Evolutionary conservation across 2,329 filamentous ascomycete genomes (phyloP).

Genomic region (Botrytis tulipae): DNA sequence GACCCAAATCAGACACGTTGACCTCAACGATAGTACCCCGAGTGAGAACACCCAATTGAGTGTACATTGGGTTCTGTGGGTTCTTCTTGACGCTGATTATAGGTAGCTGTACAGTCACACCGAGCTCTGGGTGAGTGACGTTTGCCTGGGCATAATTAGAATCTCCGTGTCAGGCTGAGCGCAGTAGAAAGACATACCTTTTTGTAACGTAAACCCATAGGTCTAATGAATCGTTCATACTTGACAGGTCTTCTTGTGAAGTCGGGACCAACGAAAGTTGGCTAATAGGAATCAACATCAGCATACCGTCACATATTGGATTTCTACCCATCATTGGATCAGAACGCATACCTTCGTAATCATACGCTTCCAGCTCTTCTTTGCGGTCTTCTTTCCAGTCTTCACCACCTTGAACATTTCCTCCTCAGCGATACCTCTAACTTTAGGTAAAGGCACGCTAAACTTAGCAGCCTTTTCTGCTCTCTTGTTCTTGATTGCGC

Average conservation of each 20-base stretch:
- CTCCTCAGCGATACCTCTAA: conserved; percentile 89
- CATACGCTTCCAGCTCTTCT: conserved; percentile 67
- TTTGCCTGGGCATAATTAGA: conserved; percentile 45
- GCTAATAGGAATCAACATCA: conserved; percentile 37
- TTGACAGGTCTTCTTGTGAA: conserved; percentile 86
- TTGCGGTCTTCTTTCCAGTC: conserved; percentile 90
- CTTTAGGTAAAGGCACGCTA: conserved; percentile 87
- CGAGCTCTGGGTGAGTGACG: conserved; percentile 71
- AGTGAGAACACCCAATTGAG: conserved; percentile 84
- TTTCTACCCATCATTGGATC: not conserved
- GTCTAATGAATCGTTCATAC: conserved; percentile 67
- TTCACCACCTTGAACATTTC: conserved; percentile 98
- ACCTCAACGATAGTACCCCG: conserved; percentile 87
- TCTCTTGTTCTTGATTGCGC: conserved; percentile 93
- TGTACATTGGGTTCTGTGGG: conserved; percentile 86
- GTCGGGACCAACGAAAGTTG: conserved; percentile 78
- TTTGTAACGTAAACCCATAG: conserved; percentile 77
- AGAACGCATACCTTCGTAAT: conserved; percentile 49
- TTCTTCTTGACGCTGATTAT: conserved; percentile 78
- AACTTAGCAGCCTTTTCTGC: conserved; percentile 93
- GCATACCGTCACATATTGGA: not conserved
- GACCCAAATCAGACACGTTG: conserved; percentile 86
- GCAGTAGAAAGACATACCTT: conserved; percentile 46
- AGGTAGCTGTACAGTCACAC: conserved; percentile 82
- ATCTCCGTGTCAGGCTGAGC: not conserved